Percentiles rank a stretch among this genome's conserved stretches.
phyloP scores from a whole-genome alignment of 352 stramenopile species.

The Phytophthora fragariaefolia region DNA sequence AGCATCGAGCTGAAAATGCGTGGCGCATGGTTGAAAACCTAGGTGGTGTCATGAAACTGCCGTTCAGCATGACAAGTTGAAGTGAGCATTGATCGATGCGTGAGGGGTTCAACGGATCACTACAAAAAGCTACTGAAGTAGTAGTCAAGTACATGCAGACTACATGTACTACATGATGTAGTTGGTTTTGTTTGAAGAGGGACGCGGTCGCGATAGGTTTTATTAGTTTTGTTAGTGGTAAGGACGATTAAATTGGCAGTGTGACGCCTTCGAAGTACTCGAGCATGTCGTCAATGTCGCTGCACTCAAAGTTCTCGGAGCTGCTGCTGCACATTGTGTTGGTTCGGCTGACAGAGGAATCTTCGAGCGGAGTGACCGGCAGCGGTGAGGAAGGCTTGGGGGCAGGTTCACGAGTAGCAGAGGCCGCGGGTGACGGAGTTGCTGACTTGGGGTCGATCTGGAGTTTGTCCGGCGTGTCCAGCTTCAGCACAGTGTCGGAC shows the following conservation, averaged over 20 bases:
- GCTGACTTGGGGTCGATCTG: slow-evolving; percentile 11
- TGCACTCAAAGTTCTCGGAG: slow-evolving; percentile 43
- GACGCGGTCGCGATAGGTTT: neutral
- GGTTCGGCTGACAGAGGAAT: slow-evolving; percentile 6
- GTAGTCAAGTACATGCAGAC: too few species aligned
- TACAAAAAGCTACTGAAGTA: too few species aligned
- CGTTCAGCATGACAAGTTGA: slow-evolving; percentile 16
- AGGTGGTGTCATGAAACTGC: slow-evolving; percentile 3
- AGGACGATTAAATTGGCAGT: slow-evolving; percentile 51
- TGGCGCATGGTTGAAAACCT: slow-evolving; percentile 12
- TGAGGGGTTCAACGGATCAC: too few species aligned
- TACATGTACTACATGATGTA: too few species aligned
- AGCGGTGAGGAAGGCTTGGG: neutral
- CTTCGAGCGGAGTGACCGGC: slow-evolving; percentile 3
- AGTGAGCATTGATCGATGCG: slow-evolving; percentile 5
- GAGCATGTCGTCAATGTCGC: slow-evolving; percentile 76
- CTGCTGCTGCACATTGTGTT: slow-evolving; percentile 37
- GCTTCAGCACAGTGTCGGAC: slow-evolving; percentile 27
- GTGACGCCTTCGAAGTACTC: slow-evolving; percentile 79
- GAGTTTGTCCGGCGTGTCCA: slow-evolving; percentile 26
- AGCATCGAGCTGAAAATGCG: slow-evolving; percentile 15
- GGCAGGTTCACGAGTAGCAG: neutral
- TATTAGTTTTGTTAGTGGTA: slow-evolving; percentile 1
- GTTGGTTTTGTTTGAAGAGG: too few species aligned
- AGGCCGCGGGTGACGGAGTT: neutral